These are phyloP conservation scores for Termitomyces sp. DNA, from an alignment of 768 basidiomycete species.

Conservation along the genomic window DNA sequence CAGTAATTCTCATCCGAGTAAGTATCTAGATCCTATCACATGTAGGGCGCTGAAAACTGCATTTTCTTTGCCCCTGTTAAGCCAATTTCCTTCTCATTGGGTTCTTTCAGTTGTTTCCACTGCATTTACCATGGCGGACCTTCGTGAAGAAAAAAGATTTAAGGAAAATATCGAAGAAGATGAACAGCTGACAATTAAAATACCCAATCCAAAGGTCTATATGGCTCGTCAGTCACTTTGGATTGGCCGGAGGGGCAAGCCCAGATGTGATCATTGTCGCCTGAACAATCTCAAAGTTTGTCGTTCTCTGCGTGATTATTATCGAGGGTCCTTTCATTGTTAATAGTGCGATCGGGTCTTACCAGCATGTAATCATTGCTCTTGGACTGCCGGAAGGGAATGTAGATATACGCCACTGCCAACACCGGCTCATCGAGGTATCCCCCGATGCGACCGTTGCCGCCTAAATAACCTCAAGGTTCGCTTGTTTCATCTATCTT, in stretches of 20 bases:
- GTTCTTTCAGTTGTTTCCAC: background rate
- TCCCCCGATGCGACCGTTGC: constrained; percentile 70
- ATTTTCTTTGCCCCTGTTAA: background rate
- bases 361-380: constrained; percentile 69
- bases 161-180: constrained; percentile 40
- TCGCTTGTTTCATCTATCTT: constrained; percentile 14
- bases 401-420: constrained; percentile 72
- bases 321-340: constrained; percentile 7
- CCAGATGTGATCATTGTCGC: constrained; percentile 70
- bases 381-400: constrained; percentile 56
- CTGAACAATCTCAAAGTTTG: constrained; percentile 67
- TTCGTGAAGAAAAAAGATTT: constrained; percentile 20
- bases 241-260: constrained; percentile 72
- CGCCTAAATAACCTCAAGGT: constrained; percentile 65
- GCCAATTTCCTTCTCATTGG: background rate
- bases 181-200: constrained; percentile 55
- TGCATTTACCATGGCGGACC: constrained; percentile 4
- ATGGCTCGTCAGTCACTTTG: constrained; percentile 68
- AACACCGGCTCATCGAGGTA: constrained; percentile 71
- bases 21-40: background rate
- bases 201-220: constrained; percentile 63
- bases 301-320: constrained; percentile 11
- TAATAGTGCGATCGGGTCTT: constrained; percentile 64
- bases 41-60: background rate
- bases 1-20: background rate